phyloP scores from a whole-genome alignment of 345 rosid species.

The Rubroshorea leprosula region DNA sequence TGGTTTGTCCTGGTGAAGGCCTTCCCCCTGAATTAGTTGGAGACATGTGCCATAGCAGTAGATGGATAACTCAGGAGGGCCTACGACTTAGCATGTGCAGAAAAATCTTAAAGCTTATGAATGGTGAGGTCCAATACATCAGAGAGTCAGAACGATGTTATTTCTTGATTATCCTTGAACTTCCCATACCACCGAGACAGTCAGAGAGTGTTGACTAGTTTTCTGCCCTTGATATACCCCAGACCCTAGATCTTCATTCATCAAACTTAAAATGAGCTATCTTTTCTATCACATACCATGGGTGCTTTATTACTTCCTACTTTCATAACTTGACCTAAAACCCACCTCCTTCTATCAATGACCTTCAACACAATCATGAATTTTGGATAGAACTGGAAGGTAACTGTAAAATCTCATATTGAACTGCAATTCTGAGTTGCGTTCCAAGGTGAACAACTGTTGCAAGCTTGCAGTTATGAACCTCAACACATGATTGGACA shows the following conservation, averaged over 20 bases:
- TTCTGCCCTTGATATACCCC: conserved; percentile 1
- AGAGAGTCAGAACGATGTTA: conserved; percentile 72
- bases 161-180: conserved; percentile 67
- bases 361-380: no score
- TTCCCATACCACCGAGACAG: conserved; percentile 41
- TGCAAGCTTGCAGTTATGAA: neutral
- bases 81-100: conserved; percentile 86
- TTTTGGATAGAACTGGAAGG: no score
- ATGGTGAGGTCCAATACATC: conserved; percentile 86
- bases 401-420: no score
- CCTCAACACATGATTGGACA: no score
- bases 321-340: conserved; percentile 12
- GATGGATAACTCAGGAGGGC: conserved; percentile 84
- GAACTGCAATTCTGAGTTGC: no score
- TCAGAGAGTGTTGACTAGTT: conserved; percentile 25
- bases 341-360: neutral
- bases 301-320: conserved; percentile 12
- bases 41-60: conserved; percentile 84
- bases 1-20: conserved; percentile 94
- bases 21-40: conserved; percentile 82
- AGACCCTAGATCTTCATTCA: neutral
- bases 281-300: no score
- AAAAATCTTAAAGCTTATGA: conserved; percentile 84
- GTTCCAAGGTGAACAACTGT: neutral
- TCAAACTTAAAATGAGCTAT: conserved; percentile 11